phyloP scores from a whole-genome alignment of 2,329 filamentous ascomycete genomes.

The Thielaviopsis ethacetica region DNA sequence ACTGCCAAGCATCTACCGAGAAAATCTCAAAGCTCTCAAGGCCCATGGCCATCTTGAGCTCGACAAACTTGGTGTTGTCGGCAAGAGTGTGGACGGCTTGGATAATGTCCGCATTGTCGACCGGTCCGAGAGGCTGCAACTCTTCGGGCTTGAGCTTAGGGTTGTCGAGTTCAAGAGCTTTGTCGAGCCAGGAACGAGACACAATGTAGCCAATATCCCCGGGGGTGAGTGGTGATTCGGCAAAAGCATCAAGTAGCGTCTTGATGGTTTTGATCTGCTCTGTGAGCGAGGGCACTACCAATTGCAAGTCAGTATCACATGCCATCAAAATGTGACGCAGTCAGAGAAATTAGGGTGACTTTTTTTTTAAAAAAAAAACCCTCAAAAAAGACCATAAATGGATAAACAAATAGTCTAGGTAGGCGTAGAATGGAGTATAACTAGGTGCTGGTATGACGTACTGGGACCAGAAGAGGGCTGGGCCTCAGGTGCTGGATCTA shows the following conservation, averaged over 20 bases:
- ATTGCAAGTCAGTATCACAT: background rate
- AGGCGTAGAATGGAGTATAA: background rate
- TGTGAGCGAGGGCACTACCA: constrained; percentile 21
- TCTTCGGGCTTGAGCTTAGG: constrained; percentile 41
- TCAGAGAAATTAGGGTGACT: background rate
- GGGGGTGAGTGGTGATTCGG: constrained; percentile 41
- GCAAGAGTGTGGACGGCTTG: constrained; percentile 39
- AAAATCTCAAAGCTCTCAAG: constrained; percentile 63
- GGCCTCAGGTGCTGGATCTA: constrained; percentile 6
- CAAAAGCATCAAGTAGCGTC: constrained; percentile 37
- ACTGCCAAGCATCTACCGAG: constrained; percentile 63
- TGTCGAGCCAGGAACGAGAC: constrained; percentile 62
- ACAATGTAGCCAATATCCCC: constrained; percentile 64
- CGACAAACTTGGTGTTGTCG: constrained; percentile 43
- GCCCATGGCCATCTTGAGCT: constrained; percentile 52
- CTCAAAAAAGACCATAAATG: background rate
- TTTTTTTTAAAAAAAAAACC: background rate
- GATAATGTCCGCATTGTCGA: constrained; percentile 78
- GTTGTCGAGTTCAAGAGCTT: constrained; percentile 49
- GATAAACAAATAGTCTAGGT: background rate
- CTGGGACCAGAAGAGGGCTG: constrained; percentile 3
- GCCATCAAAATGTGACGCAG: background rate
- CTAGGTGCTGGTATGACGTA: constrained; percentile 9
- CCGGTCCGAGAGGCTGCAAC: constrained; percentile 50
- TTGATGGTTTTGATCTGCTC: constrained; percentile 60